phyloP scores from a whole-genome alignment of 179 eudicot species.

The Spergularia azorica region DNA sequence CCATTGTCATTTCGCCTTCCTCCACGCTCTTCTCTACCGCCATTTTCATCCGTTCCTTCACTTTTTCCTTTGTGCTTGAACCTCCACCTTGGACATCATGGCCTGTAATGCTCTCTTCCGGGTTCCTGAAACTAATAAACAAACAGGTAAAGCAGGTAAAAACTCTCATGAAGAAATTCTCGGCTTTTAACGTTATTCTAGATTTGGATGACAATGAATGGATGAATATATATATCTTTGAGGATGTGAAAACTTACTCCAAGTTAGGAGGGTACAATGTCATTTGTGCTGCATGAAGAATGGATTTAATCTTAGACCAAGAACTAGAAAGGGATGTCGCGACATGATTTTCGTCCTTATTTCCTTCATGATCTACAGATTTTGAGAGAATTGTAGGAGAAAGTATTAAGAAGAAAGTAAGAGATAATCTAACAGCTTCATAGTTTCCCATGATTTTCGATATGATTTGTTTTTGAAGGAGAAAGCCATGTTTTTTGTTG shows the following conservation, averaged over 20 bases:
- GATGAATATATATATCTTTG: neutral
- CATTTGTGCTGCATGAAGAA: slow-evolving; percentile 24
- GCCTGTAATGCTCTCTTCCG: slow-evolving; percentile 3
- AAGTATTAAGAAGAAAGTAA: slow-evolving; percentile 16
- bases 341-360: neutral
- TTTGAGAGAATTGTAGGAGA: slow-evolving; percentile 22
- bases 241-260: slow-evolving; percentile 29
- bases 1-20: slow-evolving; percentile 29
- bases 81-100: neutral
- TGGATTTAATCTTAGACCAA: slow-evolving; percentile 31
- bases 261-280: slow-evolving; percentile 34
- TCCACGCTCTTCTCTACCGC: slow-evolving; percentile 32
- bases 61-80: slow-evolving; percentile 9
- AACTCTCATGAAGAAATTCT: too few relatives aligned
- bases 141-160: too few relatives aligned
- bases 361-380: neutral
- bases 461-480: neutral
- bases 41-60: slow-evolving; percentile 21
- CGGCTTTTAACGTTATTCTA: too few relatives aligned
- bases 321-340: slow-evolving; percentile 15
- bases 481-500: neutral
- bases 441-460: slow-evolving; percentile 2
- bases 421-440: slow-evolving; percentile 5
- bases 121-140: slow-evolving; percentile 29
- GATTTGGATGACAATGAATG: neutral